Conservation (phyloP, 2,329 filamentous ascomycete genomes). For the Dactylella cylindrospora region DNA sequence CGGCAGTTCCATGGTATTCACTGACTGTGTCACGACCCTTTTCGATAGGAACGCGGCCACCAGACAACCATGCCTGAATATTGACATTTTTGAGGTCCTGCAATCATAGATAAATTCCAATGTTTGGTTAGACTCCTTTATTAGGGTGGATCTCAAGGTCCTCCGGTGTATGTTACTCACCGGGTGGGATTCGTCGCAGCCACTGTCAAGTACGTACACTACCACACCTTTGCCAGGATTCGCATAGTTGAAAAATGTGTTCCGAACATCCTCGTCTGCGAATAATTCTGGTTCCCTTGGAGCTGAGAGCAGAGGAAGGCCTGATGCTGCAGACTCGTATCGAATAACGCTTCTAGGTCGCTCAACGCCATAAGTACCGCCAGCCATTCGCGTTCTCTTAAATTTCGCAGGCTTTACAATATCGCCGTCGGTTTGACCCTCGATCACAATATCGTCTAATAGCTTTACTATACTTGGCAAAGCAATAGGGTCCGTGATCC, state of each 20-base stretch:
- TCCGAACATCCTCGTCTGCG: background rate
- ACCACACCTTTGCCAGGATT: constrained; percentile 13
- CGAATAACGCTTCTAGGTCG: background rate
- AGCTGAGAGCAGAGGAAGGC: background rate
- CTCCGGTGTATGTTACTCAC: too few relatives aligned
- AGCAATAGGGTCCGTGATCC: too few relatives aligned
- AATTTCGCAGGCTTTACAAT: background rate
- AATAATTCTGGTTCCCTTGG: background rate
- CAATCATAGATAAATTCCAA: background rate
- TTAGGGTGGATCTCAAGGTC: too few relatives aligned
- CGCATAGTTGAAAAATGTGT: constrained; percentile 11
- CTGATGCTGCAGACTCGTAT: background rate
- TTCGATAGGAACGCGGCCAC: background rate
- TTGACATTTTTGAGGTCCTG: constrained; percentile 7
- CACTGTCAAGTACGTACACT: constrained; percentile 10
- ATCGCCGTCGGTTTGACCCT: background rate
- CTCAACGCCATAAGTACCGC: background rate
- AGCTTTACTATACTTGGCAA: too few relatives aligned
- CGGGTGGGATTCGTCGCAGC: background rate
- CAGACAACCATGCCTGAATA: background rate
- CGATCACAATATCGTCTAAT: background rate
- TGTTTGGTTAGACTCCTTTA: too few relatives aligned
- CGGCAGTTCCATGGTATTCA: background rate
- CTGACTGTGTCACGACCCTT: background rate
- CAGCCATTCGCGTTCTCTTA: background rate